A percentile compares a stretch with the other conserved stretches of the same genome.
Evolutionary conservation across 2,329 filamentous ascomycete genomes (phyloP).

Genomic region (Aspergillus ochraceoroseus): DNA sequence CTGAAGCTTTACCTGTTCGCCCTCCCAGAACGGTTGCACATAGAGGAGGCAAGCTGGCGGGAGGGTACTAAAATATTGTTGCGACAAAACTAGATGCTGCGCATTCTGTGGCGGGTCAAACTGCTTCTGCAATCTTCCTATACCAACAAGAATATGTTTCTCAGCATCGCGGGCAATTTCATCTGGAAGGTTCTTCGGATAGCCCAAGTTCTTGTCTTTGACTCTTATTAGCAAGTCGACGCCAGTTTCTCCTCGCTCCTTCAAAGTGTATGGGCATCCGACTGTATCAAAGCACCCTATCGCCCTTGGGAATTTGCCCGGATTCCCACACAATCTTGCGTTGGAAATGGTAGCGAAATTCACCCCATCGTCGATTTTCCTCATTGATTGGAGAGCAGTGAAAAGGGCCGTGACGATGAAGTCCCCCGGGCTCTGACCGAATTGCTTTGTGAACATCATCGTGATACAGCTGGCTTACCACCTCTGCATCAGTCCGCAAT

Average conservation of each 20-base stretch:
- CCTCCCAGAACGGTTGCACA: constrained; percentile 4
- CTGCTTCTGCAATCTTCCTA: not conserved
- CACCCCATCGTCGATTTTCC: not conserved
- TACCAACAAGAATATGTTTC: not conserved
- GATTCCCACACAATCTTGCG: not conserved
- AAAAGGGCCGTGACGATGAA: constrained; percentile 2
- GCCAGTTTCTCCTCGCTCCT: not conserved
- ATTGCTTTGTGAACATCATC: not conserved
- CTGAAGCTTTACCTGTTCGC: not conserved
- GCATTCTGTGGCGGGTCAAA: not conserved
- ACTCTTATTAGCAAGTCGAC: constrained; percentile 4
- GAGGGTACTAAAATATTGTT: not conserved
- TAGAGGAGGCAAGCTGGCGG: not conserved
- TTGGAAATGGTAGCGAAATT: not conserved
- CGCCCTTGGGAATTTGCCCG: not conserved
- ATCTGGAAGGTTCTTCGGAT: not conserved
- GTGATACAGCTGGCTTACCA: not conserved
- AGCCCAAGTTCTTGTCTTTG: constrained; percentile 1
- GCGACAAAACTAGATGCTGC: not conserved
- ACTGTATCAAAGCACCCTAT: constrained; percentile 8
- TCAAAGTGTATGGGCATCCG: not conserved
- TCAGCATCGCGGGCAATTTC: too few relatives aligned
- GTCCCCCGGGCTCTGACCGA: constrained; percentile 5
- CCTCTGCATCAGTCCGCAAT: not conserved
- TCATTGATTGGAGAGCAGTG: not conserved